These are phyloP conservation scores for Pythium vanterpoolii DNA, from an alignment of 352 stramenopile genomes.

Conservation along the genomic window DNA sequence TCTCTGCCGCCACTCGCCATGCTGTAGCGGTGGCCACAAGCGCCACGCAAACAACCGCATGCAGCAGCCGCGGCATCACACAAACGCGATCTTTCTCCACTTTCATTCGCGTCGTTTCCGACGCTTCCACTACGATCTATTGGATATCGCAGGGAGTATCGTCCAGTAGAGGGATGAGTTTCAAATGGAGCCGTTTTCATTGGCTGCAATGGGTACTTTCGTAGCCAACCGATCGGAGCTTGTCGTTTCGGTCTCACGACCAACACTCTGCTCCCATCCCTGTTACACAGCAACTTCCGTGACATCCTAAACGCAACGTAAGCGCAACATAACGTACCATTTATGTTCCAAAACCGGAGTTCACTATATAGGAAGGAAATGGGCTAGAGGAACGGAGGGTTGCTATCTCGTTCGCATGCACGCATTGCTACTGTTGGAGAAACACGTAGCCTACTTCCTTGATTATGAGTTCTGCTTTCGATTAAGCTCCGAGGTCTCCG, in stretches of 20 bases:
- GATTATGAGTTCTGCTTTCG: too few relatives aligned
- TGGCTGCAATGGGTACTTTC: conserved; percentile 19
- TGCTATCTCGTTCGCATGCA: too few relatives aligned
- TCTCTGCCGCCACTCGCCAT: background rate
- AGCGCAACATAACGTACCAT: too few relatives aligned
- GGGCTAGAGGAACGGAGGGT: too few relatives aligned
- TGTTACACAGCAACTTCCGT: too few relatives aligned
- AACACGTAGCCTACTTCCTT: too few relatives aligned
- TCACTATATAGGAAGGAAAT: too few relatives aligned
- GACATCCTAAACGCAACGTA: too few relatives aligned
- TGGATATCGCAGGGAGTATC: background rate
- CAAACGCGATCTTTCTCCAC: background rate
- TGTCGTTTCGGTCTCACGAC: background rate
- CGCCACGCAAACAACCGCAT: background rate
- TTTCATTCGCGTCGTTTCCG: background rate
- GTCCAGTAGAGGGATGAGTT: background rate
- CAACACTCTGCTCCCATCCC: conserved; percentile 14
- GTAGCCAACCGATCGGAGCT: conserved; percentile 14
- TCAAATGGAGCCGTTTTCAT: conserved; percentile 17
- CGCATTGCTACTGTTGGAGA: too few relatives aligned
- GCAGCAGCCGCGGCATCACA: background rate
- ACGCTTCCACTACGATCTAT: background rate
- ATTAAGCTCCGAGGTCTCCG: too few relatives aligned
- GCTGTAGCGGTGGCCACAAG: background rate
- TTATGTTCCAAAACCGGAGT: too few relatives aligned